Base-by-base conservation (phyloP, 495 filamentous ascomycete genomes). In the Pyrenula aspistea region DNA sequence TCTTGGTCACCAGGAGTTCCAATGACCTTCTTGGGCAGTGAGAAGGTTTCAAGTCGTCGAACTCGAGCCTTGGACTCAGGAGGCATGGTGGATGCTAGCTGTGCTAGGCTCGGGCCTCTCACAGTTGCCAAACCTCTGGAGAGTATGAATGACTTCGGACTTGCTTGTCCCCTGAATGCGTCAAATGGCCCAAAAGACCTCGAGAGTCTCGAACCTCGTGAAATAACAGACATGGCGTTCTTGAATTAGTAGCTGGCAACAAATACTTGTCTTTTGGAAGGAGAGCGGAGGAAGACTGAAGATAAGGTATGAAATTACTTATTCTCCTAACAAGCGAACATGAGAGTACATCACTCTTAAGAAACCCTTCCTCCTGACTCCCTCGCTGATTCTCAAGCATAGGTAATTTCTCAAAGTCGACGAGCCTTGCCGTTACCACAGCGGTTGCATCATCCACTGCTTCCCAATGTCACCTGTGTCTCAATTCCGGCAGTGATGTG, bases 11-110 rank as follows among this genome's bases (percentile, higher is more conserved):
- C 56, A 2, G 54, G 23, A 42, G 61, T 59, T 1, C 63, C 66
- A 1, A 64, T 65, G 22, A 71, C 60, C n/a, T 51, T 53, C 11
- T 60, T 52, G 10, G 72, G 72, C 49, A 75, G 56, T 51, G 53
- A 51, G 53, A 74, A 72, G 21, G 68, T 73, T 50, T 64, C 54
- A 22, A 74, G 63, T 8, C 55, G 25, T 49, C 65, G 67, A 48
- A 66, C 63, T 19, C 56, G 24, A 19, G 72, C 72, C 24, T 60
- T 64, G 60, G 59, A 65, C 15, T 67, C 61, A 1, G 72, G 72
- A 8, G 72, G 72, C 65, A 72, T 70, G 25, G 61, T 66, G 51
- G 53, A 52, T 49, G 52, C 36, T 55, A 51, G 56, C 19, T 42
- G 8, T 42, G 8, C 15, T 15, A 42, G 31, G 15, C 31, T 42